Conservation (phyloP, 257 asterid genomes). For the Solanum chilense region DNA sequence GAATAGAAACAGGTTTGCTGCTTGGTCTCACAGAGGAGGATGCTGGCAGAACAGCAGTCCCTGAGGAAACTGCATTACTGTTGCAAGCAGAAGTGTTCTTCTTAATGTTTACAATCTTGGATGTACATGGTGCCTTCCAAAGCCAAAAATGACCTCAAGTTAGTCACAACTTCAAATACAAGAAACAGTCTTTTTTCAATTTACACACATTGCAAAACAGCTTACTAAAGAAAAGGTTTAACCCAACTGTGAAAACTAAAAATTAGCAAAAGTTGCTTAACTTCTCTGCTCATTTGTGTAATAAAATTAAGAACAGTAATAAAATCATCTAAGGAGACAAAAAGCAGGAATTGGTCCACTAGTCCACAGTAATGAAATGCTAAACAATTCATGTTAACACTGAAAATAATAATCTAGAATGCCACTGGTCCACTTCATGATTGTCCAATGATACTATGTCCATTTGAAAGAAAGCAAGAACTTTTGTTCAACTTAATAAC, state of each 20-base stretch:
- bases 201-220: background rate
- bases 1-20: constrained; percentile 18
- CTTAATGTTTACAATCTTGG: constrained; percentile 55
- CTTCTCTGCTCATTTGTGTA: background rate
- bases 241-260: background rate
- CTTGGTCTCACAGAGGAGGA: constrained; percentile 36
- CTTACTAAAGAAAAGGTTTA: background rate
- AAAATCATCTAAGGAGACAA: background rate
- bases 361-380: background rate
- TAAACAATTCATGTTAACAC: background rate
- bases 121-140: constrained; percentile 52
- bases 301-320: background rate
- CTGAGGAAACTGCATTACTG: background rate
- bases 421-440: background rate
- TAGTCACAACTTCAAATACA: background rate
- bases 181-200: background rate
- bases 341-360: background rate
- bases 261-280: background rate
- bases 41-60: background rate
- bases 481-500: background rate
- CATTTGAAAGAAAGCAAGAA: background rate
- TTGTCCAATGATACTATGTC: background rate
- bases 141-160: background rate
- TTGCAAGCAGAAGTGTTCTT: constrained; percentile 16
- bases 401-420: background rate